Evolutionary conservation across 306 rosid genomes (phyloP), one percentile per base, ranked within the genome.

Genomic region (Quercus variabilis): DNA sequence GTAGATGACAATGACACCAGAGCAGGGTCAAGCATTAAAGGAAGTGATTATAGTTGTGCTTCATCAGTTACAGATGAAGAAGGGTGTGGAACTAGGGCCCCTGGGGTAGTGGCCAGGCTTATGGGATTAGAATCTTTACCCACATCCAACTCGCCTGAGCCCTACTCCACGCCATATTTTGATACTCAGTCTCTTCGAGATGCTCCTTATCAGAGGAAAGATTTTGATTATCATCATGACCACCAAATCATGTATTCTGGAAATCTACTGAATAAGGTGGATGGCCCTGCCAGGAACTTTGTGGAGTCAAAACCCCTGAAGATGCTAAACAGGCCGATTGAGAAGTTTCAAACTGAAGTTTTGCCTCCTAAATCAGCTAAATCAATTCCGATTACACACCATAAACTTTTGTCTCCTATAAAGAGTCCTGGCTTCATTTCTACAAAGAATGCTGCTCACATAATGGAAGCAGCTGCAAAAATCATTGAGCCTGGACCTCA

Each of bases 381-480:
- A 84, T 87, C 99, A 43, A 95, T 95, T 81, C 97, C 99, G 19
- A 73, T 86, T 72, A 95, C 99, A 59, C 98, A 92, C 87, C 97
- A 95, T 74, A 95, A 89, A 79, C 98, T 91, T 81, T 80, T 95
- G 84, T 95, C 99, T 54, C 99, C 99, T 12, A 92, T 95, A 49
- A 95, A 92, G 89, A 85, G 62, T 81, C 97, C 93, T 28, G 87
- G 92, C 63, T 95, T 92, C 83, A 69, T 92, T 84, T 86, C 96
- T 11, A 87, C 87, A 63, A 91, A 87, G 65, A 91, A 91, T 87
- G 92, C 93, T 80, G 96, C 93, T 73, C 97, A 86, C 85, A 90
- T 95, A 75, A 95, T 95, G 98, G 98, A 95, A 87, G 98, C 97
- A 81, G 99, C 99, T 2, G 93, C 96, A 64, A 95, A 88, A 88